Conservation (phyloP, 2,329 filamentous ascomycete species). For the Claviceps pazoutovae region DNA sequence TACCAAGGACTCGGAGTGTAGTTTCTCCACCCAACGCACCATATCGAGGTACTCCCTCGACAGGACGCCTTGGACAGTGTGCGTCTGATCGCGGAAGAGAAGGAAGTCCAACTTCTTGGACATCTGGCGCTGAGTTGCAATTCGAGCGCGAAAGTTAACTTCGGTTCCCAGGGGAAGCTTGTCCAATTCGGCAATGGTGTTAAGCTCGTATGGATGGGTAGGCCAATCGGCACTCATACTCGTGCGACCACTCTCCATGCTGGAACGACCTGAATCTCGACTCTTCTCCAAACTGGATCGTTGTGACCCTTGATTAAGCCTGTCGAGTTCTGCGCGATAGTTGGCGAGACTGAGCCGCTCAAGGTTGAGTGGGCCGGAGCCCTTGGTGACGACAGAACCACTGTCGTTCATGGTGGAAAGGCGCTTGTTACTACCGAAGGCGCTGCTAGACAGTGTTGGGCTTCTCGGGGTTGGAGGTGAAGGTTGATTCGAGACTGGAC, state of each 20-base stretch:
- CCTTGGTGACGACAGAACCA: constrained; percentile 16
- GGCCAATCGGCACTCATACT: constrained; percentile 24
- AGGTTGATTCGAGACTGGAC: constrained; percentile 4
- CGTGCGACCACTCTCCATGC: constrained; percentile 23
- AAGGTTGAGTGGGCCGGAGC: constrained; percentile 17
- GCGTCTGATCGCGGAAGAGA: constrained; percentile 70
- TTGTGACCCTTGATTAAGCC: constrained; percentile 6
- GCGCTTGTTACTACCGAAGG: constrained; percentile 10
- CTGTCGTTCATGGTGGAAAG: constrained; percentile 19
- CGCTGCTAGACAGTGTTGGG: constrained; percentile 4
- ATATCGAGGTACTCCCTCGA: constrained; percentile 46
- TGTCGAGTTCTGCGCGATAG: constrained; percentile 9
- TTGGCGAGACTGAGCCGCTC: constrained; percentile 14
- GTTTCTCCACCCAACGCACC: constrained; percentile 75
- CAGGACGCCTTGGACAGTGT: constrained; percentile 75
- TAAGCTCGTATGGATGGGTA: constrained; percentile 25
- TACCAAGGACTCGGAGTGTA: constrained; percentile 66
- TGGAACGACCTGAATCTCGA: constrained; percentile 12
- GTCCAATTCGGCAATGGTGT: constrained; percentile 24
- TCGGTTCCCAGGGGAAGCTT: constrained; percentile 23
- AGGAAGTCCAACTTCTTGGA: constrained; percentile 75
- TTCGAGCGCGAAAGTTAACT: constrained; percentile 28
- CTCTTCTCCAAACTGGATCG: constrained; percentile 15
- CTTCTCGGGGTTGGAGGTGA: constrained; percentile 7
- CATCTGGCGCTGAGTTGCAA: constrained; percentile 58